These are phyloP conservation scores for Syzygium aromaticum DNA, from an alignment of 345 rosid species.

Conservation along the genomic window DNA sequence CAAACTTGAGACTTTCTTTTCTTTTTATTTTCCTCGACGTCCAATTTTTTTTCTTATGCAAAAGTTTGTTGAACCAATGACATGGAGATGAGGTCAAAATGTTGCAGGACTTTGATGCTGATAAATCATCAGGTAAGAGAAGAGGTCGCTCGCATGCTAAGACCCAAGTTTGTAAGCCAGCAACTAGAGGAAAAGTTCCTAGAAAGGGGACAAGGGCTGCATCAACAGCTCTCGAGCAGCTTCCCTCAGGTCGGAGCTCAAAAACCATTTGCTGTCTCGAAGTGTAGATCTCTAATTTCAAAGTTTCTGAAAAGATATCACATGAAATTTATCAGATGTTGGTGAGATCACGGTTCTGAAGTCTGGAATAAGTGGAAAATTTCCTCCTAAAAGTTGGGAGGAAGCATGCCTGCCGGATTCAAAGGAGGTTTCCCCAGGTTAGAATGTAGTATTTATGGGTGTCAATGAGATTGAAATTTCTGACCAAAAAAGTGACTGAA, in stretches of 20 bases:
- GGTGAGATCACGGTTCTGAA: background rate
- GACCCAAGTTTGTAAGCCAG: background rate
- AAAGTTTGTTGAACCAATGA: background rate
- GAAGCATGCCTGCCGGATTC: background rate
- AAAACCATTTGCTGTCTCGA: background rate
- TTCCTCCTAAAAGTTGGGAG: background rate
- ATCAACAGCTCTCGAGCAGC: background rate
- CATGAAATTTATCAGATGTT: background rate
- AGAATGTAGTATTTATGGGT: background rate
- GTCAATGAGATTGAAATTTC: background rate
- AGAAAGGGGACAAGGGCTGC: background rate
- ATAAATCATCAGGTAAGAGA: background rate
- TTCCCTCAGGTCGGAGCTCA: background rate
- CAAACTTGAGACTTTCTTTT: background rate
- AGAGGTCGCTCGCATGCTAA: background rate
- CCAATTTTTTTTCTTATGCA: background rate
- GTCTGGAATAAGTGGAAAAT: background rate
- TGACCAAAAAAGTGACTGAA: background rate
- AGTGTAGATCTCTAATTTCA: background rate
- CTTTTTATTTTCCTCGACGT: background rate
- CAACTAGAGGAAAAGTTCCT: background rate
- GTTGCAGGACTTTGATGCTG: background rate
- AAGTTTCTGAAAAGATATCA: background rate
- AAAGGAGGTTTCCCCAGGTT: background rate
- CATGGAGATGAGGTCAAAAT: background rate